Evolutionary conservation across 495 filamentous ascomycete genomes (phyloP).

Genomic region (Neurospora pannonica): DNA sequence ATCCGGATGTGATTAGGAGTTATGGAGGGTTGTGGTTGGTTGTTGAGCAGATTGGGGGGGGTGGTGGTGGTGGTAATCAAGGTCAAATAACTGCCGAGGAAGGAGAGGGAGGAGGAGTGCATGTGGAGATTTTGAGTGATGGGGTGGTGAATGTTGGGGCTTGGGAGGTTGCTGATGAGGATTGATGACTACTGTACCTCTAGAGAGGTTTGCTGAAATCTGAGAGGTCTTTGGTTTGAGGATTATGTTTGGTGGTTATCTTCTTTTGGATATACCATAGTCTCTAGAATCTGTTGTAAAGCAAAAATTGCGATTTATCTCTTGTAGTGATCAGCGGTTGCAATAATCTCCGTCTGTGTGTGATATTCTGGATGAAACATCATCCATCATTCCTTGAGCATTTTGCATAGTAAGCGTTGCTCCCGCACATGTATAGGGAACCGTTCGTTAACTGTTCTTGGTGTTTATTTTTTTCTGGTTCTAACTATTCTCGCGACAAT

Average conservation of each 20-base stretch:
- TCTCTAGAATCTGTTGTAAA: neutral
- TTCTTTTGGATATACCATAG: neutral
- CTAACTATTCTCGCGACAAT: neutral
- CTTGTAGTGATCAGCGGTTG: neutral
- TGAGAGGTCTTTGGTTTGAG: neutral
- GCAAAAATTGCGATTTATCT: neutral
- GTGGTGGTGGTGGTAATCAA: neutral
- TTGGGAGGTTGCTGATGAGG: conserved; percentile 38
- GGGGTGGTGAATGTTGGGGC: conserved; percentile 50
- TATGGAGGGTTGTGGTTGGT: conserved; percentile 63
- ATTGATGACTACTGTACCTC: neutral
- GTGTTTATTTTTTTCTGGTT: neutral
- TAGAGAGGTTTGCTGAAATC: neutral
- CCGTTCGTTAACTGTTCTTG: neutral
- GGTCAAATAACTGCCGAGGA: conserved; percentile 11
- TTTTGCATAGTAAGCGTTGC: neutral
- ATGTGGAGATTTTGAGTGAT: conserved; percentile 63
- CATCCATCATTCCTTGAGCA: neutral
- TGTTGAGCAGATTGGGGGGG: conserved; percentile 56
- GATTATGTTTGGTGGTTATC: neutral
- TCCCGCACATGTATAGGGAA: neutral
- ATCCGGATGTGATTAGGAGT: conserved; percentile 38
- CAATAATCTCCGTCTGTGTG: neutral
- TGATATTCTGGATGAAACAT: neutral
- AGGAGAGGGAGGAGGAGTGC: conserved; percentile 42